A percentile compares a stretch with the other conserved stretches of the same genome.
phyloP scores from a whole-genome alignment of 2,329 filamentous ascomycete genomes.

The Aspergillus ibericus region DNA sequence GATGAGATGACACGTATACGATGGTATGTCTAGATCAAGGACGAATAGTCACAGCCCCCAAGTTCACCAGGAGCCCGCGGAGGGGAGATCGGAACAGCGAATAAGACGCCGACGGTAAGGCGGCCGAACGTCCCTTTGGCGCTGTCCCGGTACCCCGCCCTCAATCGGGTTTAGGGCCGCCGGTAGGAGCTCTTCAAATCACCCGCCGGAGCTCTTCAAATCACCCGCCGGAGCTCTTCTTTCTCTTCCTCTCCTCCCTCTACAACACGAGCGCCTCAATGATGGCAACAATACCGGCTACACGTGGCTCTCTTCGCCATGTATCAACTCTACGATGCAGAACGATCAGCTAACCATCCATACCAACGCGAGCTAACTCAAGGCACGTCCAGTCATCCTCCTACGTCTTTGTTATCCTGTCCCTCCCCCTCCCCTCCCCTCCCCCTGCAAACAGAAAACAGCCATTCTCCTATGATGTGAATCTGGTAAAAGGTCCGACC shows the following conservation, averaged over 20 bases:
- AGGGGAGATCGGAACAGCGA: slow-evolving; percentile 2
- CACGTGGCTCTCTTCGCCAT: not conserved
- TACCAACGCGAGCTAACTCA: not conserved
- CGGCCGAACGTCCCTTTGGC: not conserved
- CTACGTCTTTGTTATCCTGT: not conserved
- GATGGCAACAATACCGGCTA: not conserved
- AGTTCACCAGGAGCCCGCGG: not conserved
- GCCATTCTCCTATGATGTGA: slow-evolving; percentile 43
- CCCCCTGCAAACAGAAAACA: not conserved
- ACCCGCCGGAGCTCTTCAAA: slow-evolving; percentile 1
- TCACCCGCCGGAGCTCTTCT: slow-evolving; percentile 4
- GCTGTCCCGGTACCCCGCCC: slow-evolving; percentile 19
- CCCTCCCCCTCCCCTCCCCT: not conserved
- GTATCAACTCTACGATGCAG: not conserved
- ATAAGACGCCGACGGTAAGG: not conserved
- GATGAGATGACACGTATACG: not conserved
- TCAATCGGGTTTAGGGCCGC: slow-evolving; percentile 25
- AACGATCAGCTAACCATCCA: not conserved
- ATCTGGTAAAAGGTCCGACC: slow-evolving; percentile 51
- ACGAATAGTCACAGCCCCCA: not conserved
- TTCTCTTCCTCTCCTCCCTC: not conserved
- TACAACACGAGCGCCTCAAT: not conserved
- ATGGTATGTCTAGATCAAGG: not conserved
- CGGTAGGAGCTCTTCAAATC: not conserved
- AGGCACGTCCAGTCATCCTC: slow-evolving; percentile 9